A percentile compares a stretch with the other conserved stretches of the same genome.
phyloP scores from a whole-genome alignment of 352 stramenopile genomes.

The Globisporangium acanthophoron region DNA sequence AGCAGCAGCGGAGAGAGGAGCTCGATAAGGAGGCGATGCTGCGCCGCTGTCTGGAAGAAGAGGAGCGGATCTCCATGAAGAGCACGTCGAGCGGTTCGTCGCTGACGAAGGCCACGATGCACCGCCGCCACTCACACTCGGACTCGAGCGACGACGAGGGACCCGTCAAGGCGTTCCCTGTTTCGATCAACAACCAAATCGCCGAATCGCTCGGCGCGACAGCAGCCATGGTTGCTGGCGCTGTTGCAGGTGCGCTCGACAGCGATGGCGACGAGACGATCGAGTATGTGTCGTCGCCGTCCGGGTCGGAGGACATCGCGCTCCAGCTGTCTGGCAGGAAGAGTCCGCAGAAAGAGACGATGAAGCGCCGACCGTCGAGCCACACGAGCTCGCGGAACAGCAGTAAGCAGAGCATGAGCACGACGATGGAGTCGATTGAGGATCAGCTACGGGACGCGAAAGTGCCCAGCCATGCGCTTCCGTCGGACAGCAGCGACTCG shows the following conservation, averaged over 20 bases:
- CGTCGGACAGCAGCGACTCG: constrained; percentile 19
- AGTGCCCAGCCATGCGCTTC: constrained; percentile 22
- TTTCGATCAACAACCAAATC: background rate
- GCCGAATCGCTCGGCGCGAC: constrained; percentile 16
- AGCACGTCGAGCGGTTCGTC: constrained; percentile 3
- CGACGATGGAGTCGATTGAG: background rate
- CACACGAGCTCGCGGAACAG: constrained; percentile 11
- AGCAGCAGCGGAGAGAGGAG: background rate
- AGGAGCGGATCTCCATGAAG: constrained; percentile 4
- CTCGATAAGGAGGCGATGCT: constrained; percentile 5
- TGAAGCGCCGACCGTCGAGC: constrained; percentile 1
- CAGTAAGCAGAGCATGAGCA: background rate
- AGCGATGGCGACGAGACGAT: constrained; percentile 12
- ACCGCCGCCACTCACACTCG: background rate
- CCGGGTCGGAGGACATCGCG: constrained; percentile 1
- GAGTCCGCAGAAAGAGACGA: constrained; percentile 2
- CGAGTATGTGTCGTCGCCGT: constrained; percentile 13
- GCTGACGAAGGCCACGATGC: background rate
- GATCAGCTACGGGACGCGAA: constrained; percentile 20
- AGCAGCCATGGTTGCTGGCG: constrained; percentile 2
- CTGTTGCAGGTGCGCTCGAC: constrained; percentile 1
- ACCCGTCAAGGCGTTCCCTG: background rate
- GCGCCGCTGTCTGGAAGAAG: constrained; percentile 8
- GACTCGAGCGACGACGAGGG: constrained; percentile 1
- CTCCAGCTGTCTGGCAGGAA: background rate